Evolutionary conservation across 2,329 filamentous ascomycete genomes (phyloP).

Genomic region (Verticillium nubilum): DNA sequence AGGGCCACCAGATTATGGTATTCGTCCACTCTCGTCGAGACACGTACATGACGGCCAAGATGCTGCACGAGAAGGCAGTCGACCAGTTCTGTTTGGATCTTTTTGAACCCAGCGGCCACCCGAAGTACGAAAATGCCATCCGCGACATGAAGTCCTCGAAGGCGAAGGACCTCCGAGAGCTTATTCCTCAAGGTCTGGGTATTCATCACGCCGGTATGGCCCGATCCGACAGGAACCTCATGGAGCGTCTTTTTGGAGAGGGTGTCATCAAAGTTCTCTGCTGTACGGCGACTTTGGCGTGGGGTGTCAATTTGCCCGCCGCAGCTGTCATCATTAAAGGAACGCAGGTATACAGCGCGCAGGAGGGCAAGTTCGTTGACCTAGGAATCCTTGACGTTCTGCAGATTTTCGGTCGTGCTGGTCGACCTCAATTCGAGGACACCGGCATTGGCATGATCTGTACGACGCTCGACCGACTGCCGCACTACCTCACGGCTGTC

Average conservation of each 20-base stretch:
- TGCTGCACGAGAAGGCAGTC: conserved; percentile 77
- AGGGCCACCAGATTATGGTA: conserved; percentile 97
- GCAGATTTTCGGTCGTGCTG: conserved; percentile 97
- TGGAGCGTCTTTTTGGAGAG: conserved; percentile 85
- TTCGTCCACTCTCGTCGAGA: conserved; percentile 97
- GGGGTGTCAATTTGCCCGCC: conserved; percentile 97
- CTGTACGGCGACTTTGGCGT: conserved; percentile 95
- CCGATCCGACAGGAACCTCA: conserved; percentile 87
- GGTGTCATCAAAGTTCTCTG: conserved; percentile 96
- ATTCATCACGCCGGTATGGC: conserved; percentile 98
- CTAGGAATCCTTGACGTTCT: conserved; percentile 93
- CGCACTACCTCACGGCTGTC: conserved; percentile 87
- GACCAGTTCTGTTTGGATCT: conserved; percentile 76
- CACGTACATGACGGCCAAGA: conserved; percentile 81
- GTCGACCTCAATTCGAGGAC: conserved; percentile 95
- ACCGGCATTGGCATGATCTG: conserved; percentile 98
- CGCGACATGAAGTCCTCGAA: conserved; percentile 82
- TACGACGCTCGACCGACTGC: conserved; percentile 87
- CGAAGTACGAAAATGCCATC: conserved; percentile 72
- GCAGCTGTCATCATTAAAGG: conserved; percentile 98
- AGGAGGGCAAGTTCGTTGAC: conserved; percentile 95
- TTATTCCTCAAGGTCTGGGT: conserved; percentile 85
- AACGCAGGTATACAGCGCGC: conserved; percentile 92
- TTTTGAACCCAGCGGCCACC: conserved; percentile 75
- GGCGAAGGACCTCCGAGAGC: conserved; percentile 80